Evolutionary conservation across 2,329 filamentous ascomycete species (phyloP), one percentile per base, ranked within the genome.

Genomic region (Torrubiellomyces zombiae): DNA sequence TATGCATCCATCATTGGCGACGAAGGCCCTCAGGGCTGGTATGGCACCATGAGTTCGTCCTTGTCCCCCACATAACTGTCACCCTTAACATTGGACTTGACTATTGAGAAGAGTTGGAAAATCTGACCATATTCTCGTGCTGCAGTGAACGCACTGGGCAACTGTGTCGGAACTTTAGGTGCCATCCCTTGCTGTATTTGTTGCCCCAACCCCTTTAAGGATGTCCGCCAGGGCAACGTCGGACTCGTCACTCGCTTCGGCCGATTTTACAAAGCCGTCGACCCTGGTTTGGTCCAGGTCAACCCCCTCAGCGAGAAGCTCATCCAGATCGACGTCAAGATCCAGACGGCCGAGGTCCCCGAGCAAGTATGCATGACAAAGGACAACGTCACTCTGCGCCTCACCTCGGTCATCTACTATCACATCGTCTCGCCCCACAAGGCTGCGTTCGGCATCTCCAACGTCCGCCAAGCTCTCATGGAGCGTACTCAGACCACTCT

Each of bases 281-380:
- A 98, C 50, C 89, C 89, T 3, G 89, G 89, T 48, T 74, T 98
- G 16, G 82, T 95, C 53, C 92, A 92, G 62, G 75, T 98, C 63
- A 98, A 98, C 58, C 86, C 86, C 3, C 71, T 95, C 27, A 86
- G 78, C 42, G 89, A 98, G 62, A 70, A 65, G 30, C 66, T 98
- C 20, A 75, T 82, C 38, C 81, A 91, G 43, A 77, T 98, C 47
- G 89, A 98, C 51, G 89, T 98, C 58, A 98, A 95, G 72, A 94
- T 95, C 40, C 89, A 98, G 58, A 94, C 93, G 37, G 82, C 91
- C 50, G 77, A 98, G 61, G 89, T 98, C 14, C 86, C 86, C 11
- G 74, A 85, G 55, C 89, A 98, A 56, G 73, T 86, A 33, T 95
- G 89, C 64, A 98, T 98, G 85, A 98, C 89, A 51, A 95, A 95